A percentile compares a stretch with the other conserved stretches of the same genome.
Evolutionary conservation across 2,329 filamentous ascomycete species (phyloP).

Genomic region (Biscogniauxia mediterranea): DNA sequence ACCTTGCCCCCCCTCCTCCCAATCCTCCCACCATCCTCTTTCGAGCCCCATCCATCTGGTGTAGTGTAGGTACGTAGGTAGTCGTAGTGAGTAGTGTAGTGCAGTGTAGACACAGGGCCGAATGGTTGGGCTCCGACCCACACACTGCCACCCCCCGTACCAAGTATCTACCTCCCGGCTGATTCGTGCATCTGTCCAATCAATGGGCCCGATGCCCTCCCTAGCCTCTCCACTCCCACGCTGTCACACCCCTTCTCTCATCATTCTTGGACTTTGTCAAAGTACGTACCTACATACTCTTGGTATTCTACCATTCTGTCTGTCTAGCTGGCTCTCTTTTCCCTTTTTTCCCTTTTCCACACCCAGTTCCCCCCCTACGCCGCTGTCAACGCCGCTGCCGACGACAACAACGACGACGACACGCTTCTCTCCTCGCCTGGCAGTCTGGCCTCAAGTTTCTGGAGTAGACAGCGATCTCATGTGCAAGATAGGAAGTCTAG

Average conservation of each 20-base stretch:
- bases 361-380: slow-evolving; percentile 10
- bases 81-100: background rate
- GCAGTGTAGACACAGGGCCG: background rate
- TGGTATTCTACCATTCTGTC: slow-evolving; percentile 15
- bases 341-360: slow-evolving; percentile 13
- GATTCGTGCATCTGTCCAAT: background rate
- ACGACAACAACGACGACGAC: slow-evolving; percentile 18
- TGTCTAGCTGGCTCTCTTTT: slow-evolving; percentile 12
- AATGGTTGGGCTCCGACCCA: slow-evolving; percentile 1
- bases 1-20: background rate
- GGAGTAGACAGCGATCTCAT: background rate
- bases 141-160: background rate
- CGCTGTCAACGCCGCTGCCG: background rate
- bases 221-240: background rate
- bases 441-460: background rate
- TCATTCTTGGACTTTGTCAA: background rate
- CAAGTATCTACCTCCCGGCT: background rate
- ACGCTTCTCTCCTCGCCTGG: slow-evolving; percentile 7
- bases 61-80: background rate
- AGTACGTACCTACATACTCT: slow-evolving; percentile 9
- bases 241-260: background rate
- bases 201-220: background rate
- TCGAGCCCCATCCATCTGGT: background rate
- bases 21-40: background rate
- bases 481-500: background rate